Evolutionary conservation across 169 alveolate genomes (phyloP).

Genomic region (Plasmodium gonderi): DNA sequence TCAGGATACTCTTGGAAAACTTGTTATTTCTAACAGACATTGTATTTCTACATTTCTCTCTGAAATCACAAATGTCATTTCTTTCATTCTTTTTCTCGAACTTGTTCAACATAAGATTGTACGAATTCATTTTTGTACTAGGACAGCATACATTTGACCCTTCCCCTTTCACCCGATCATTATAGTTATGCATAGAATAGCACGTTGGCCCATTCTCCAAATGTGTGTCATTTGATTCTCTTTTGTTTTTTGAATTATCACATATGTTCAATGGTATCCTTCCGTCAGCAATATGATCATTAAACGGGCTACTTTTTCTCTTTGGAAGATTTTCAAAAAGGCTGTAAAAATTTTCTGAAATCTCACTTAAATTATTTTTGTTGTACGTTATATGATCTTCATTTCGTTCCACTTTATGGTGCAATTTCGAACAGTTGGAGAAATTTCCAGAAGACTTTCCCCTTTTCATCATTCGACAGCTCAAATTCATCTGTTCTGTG

Average conservation of each 20-base stretch:
- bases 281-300: neutral
- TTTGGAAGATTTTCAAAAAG: neutral
- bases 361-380: neutral
- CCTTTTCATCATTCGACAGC: neutral
- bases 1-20: neutral
- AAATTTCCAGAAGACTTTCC: too few relatives aligned
- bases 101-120: neutral
- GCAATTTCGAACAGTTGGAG: too few relatives aligned
- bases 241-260: neutral
- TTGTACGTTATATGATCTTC: neutral
- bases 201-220: neutral
- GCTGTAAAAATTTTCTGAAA: neutral
- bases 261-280: neutral
- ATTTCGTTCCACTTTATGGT: neutral
- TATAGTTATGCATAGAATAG: neutral
- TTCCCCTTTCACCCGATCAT: neutral
- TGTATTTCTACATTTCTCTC: neutral
- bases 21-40: neutral
- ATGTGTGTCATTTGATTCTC: neutral
- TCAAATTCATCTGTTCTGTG: neutral
- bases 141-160: neutral
- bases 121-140: neutral
- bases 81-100: neutral
- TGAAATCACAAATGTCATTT: neutral
- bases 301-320: neutral